Percentiles rank a stretch among this genome's conserved stretches.
Conservation (phyloP, 805 yeast species). For the Yamadazyma phyllophila region DNA sequence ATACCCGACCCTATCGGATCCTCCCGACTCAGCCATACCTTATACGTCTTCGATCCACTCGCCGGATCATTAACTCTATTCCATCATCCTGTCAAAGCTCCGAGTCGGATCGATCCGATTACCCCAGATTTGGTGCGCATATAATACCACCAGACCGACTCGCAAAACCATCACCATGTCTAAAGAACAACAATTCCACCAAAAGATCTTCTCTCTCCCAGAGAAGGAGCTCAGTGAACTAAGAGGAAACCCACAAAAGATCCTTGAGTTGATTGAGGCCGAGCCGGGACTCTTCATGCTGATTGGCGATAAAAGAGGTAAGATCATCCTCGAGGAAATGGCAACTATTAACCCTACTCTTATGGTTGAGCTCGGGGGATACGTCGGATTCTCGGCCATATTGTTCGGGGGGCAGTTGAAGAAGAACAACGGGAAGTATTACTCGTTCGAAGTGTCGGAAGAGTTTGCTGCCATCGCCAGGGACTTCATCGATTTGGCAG, state of each 20-base stretch:
- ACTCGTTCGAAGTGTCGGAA: constrained; percentile 30
- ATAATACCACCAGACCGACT: neutral
- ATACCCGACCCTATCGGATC: too few relatives aligned
- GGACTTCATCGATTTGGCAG: constrained; percentile 31
- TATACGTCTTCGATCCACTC: neutral
- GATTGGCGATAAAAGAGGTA: constrained; percentile 32
- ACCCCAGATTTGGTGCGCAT: neutral
- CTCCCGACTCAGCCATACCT: too few relatives aligned
- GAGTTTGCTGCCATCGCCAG: constrained; percentile 31
- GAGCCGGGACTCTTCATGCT: constrained; percentile 26
- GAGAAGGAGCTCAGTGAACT: constrained; percentile 19
- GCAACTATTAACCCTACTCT: constrained; percentile 21
- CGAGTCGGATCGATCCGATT: constrained; percentile 1
- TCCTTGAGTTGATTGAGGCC: constrained; percentile 30
- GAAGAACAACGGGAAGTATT: constrained; percentile 26
- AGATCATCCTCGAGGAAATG: constrained; percentile 23
- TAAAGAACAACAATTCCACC: constrained; percentile 26
- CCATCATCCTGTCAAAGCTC: neutral
- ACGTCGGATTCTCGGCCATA: constrained; percentile 38
- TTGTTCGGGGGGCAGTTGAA: constrained; percentile 27
- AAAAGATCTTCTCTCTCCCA: constrained; percentile 24
- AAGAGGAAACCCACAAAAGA: constrained; percentile 30
- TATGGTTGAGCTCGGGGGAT: constrained; percentile 34
- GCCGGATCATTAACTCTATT: neutral
- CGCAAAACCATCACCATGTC: constrained; percentile 1